Conservation (phyloP, 208 protist genomes). For the Leishmania amazonensis region DNA sequence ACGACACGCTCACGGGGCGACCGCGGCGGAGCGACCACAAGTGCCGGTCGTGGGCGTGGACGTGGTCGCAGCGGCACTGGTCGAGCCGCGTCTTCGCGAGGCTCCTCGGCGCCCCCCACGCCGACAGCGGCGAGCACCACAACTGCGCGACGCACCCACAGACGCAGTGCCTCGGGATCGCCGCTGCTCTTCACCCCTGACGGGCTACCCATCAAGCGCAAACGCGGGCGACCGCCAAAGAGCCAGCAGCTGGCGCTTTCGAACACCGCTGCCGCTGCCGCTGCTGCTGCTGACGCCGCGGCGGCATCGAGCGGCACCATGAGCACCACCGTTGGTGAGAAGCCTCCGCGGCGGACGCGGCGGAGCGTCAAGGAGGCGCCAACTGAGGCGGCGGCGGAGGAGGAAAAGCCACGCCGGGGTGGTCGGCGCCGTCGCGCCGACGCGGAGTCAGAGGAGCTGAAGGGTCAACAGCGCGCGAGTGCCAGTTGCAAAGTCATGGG, state of each 20-base stretch:
- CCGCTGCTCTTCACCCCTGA: conserved; percentile 31
- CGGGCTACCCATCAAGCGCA: conserved; percentile 50
- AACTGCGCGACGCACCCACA: neutral
- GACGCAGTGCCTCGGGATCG: neutral
- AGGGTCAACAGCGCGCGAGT: neutral
- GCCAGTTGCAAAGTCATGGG: neutral
- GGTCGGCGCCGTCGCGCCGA: conserved; percentile 18
- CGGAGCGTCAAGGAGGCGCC: conserved; percentile 9
- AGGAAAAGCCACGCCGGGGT: conserved; percentile 15
- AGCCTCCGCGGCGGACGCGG: neutral
- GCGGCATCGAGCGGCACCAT: neutral
- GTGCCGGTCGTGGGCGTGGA: conserved; percentile 25
- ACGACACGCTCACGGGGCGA: conserved; percentile 1
- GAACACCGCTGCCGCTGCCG: conserved; percentile 5
- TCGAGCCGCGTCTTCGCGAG: neutral
- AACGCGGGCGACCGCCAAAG: conserved; percentile 66
- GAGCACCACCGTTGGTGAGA: neutral
- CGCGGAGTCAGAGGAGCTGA: neutral
- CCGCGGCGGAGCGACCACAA: neutral
- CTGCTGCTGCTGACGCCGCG: neutral
- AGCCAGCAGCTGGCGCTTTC: conserved; percentile 24
- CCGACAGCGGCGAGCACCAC: conserved; percentile 9
- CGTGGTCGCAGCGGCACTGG: conserved; percentile 27
- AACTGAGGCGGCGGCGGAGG: neutral
- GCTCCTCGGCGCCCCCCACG: neutral